Base-by-base conservation (phyloP, 148 eudicot genomes). In the Persicaria maculosa region DNA sequence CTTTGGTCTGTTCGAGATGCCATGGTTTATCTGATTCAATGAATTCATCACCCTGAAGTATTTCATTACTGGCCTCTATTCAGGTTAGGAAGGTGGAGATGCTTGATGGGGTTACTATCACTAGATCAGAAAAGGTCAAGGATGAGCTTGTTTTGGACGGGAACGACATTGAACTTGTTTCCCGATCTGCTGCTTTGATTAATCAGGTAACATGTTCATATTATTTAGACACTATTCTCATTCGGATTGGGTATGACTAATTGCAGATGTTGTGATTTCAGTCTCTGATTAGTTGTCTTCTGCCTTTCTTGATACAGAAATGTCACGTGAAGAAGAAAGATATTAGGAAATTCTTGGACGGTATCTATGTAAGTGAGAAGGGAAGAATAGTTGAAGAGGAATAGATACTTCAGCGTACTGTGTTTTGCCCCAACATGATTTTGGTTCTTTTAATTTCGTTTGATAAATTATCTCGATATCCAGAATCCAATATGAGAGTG, bases 131-230 rank as follows among this genome's bases (percentile, higher is more conserved):
- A 31, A 71, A 71, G 53, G 73, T 71, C 36, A 71, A 71, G 73
- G 73, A 71, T 71, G 73, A 71, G 73, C 73, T 71, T 17, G 73
- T 71, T 0, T 71, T 71, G 73, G 73, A 71, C 15, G 73, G 73
- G 7, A 71, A 71, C 8, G 73, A 71, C 54, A 71, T 71, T 71
- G 73, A 71, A 5, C 73, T 71, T 47, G 73, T 71, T 11, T 71
- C 73, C 73, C 50, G 73, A 71, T 71, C 73, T 45, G 73, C 73
- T 19, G 73, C 73, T 71, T 53, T 71, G 2, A 71, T 71, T 14
- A 71, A 71, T 53, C 73, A 71, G 73, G 73, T 71, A 47, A 65
- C 14, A 0, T 57, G 68, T 12, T 36, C 31, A 16, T 45, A 17
- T 19, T 45, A 1, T 7, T 8, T 10, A 31, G 44, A 9, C 44